phyloP scores from a whole-genome alignment of 768 basidiomycete species.

The Glaciozyma martinii region DNA sequence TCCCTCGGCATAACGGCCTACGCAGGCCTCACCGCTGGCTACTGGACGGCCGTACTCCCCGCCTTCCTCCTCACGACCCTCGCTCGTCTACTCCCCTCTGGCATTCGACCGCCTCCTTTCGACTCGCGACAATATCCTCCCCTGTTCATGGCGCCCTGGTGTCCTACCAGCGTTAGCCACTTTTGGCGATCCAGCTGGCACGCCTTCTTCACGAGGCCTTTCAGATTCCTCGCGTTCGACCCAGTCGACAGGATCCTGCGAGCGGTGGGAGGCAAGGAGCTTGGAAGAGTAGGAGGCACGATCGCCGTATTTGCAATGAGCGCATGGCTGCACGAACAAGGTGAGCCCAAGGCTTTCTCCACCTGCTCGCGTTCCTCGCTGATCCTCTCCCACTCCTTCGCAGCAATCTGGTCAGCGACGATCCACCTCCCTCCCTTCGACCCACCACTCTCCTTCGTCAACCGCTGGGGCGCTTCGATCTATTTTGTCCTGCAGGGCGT shows the following conservation, averaged over 20 bases:
- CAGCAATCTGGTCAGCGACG: conserved; percentile 17
- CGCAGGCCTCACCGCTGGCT: too few species aligned
- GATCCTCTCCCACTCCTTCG: neutral
- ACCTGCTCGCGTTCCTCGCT: neutral
- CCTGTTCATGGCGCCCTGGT: conserved; percentile 8
- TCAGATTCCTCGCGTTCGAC: conserved; percentile 24
- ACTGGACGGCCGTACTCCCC: too few species aligned
- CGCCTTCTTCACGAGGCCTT: conserved; percentile 14
- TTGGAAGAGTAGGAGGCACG: neutral
- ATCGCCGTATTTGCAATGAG: conserved; percentile 11
- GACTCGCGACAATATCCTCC: conserved; percentile 23
- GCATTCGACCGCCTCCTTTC: neutral
- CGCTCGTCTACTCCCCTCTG: too few species aligned
- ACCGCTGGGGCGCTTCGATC: conserved; percentile 19
- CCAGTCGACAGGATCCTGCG: neutral
- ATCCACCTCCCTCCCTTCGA: neutral
- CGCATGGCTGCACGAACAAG: conserved; percentile 24
- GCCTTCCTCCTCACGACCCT: too few species aligned
- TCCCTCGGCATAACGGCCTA: too few species aligned
- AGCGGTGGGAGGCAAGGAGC: neutral
- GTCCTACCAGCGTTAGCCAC: conserved; percentile 1
- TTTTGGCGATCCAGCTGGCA: conserved; percentile 28
- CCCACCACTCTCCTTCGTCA: conserved; percentile 7
- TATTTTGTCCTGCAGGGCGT: conserved; percentile 25
- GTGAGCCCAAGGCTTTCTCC: neutral